Conservation (phyloP, 1,139 yeast species). For the Yamadazyma conglobata region DNA sequence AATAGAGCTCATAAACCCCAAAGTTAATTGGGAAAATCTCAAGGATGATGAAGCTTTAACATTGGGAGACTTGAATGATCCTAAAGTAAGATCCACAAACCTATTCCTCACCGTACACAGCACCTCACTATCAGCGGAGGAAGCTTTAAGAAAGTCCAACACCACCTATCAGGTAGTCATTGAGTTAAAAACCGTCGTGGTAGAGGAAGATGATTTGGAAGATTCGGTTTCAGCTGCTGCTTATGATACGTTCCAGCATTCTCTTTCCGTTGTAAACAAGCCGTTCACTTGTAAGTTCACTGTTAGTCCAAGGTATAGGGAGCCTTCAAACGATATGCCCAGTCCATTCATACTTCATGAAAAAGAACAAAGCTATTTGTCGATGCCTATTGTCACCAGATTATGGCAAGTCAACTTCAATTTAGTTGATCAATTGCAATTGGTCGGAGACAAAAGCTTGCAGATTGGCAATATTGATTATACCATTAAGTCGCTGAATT, state of each 20-base stretch:
- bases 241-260: constrained; percentile 26
- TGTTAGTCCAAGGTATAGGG: constrained; percentile 37
- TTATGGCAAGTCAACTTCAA: constrained; percentile 40
- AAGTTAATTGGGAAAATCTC: constrained; percentile 32
- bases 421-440: constrained; percentile 13
- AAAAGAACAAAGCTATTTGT: constrained; percentile 15
- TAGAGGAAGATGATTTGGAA: constrained; percentile 18
- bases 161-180: constrained; percentile 15
- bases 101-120: constrained; percentile 26
- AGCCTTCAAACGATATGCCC: constrained; percentile 28
- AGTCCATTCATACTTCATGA: constrained; percentile 34
- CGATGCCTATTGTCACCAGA: constrained; percentile 45
- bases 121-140: constrained; percentile 13
- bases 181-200: constrained; percentile 25
- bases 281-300: constrained; percentile 36
- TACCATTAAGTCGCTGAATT: constrained; percentile 25
- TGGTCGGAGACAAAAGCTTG: constrained; percentile 8
- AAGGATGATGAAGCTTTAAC: constrained; percentile 43
- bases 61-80: constrained; percentile 16
- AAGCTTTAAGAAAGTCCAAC: constrained; percentile 8
- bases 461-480: constrained; percentile 23
- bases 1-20: constrained; percentile 20
- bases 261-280: constrained; percentile 27
- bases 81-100: constrained; percentile 3
- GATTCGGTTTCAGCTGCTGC: constrained; percentile 19